These are phyloP conservation scores for Pluteus cervinus DNA, from an alignment of 768 basidiomycete genomes.

Conservation along the genomic window DNA sequence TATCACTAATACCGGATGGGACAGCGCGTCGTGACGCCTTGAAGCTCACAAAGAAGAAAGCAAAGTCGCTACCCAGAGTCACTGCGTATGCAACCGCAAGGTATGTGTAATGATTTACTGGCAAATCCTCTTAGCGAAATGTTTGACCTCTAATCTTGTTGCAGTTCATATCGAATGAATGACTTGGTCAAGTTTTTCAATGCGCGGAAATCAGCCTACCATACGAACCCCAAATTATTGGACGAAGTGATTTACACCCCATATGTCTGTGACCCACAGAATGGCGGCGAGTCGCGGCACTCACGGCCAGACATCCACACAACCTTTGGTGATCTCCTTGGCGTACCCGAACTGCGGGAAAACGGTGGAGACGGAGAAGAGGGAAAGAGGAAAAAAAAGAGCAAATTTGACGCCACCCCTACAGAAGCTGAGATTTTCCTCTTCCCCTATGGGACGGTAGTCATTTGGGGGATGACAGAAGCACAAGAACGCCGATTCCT, in stretches of 20 bases:
- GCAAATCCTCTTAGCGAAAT: no score
- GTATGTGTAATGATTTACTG: constrained; percentile 44
- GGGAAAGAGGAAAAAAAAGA: constrained; percentile 42
- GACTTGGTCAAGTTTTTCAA: constrained; percentile 88
- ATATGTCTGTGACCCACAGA: constrained; percentile 66
- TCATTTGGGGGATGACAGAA: constrained; percentile 98
- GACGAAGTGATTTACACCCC: constrained; percentile 95
- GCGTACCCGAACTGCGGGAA: constrained; percentile 62
- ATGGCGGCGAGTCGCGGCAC: no score
- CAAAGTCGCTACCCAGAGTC: constrained; percentile 86
- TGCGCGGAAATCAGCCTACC: constrained; percentile 75
- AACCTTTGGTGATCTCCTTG: constrained; percentile 69
- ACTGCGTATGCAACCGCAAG: constrained; percentile 93
- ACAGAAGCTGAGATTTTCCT: constrained; percentile 86
- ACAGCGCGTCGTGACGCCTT: constrained; percentile 90
- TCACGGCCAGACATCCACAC: constrained; percentile 24
- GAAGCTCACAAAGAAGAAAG: constrained; percentile 89
- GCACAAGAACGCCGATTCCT: constrained; percentile 86
- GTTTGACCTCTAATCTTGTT: constrained; percentile 1
- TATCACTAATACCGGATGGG: constrained; percentile 90
- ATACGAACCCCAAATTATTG: constrained; percentile 80
- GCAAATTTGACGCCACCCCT: constrained; percentile 60
- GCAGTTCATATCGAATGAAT: constrained; percentile 82
- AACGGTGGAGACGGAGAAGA: constrained; percentile 24
- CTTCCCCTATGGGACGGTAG: constrained; percentile 91